Evolutionary conservation across 805 yeast genomes (phyloP).

Genomic region (Barnettozyma populi): DNA sequence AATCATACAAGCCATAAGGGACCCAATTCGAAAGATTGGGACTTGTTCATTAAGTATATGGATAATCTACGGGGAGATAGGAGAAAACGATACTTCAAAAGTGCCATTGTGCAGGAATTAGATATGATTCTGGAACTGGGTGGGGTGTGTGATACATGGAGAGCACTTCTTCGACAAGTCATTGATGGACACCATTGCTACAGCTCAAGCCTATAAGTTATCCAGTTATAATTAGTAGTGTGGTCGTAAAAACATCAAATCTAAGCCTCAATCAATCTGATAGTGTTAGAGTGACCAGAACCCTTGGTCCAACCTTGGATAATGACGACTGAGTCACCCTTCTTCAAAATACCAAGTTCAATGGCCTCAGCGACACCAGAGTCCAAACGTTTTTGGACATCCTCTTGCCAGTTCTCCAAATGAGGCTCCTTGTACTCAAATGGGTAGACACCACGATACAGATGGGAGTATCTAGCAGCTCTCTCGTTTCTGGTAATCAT

Average conservation of each 20-base stretch:
- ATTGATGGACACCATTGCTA: neutral
- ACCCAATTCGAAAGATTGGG: constrained; percentile 37
- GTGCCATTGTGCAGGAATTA: constrained; percentile 7
- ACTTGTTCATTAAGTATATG: constrained; percentile 32
- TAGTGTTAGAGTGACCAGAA: constrained; percentile 97
- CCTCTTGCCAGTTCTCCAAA: constrained; percentile 84
- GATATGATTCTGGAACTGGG: constrained; percentile 3
- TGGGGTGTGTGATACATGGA: constrained; percentile 13
- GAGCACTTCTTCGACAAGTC: neutral
- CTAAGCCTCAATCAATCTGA: constrained; percentile 76
- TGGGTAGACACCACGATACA: constrained; percentile 98
- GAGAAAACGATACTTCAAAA: constrained; percentile 21
- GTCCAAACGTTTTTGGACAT: constrained; percentile 90
- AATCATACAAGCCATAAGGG: constrained; percentile 27
- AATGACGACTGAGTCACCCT: constrained; percentile 87
- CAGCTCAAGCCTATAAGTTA: neutral
- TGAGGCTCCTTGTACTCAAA: constrained; percentile 66
- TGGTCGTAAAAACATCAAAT: neutral
- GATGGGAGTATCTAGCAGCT: constrained; percentile 92
- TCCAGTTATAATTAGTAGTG: neutral
- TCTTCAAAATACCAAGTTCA: constrained; percentile 74
- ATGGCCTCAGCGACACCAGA: constrained; percentile 90
- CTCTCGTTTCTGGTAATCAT: constrained; percentile 95
- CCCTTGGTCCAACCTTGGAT: constrained; percentile 99
- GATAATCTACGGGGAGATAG: constrained; percentile 19